Evolutionary conservation across 2,329 filamentous ascomycete genomes (phyloP), one percentile per base, ranked within the genome.

Genomic region (Talaromyces sp.): DNA sequence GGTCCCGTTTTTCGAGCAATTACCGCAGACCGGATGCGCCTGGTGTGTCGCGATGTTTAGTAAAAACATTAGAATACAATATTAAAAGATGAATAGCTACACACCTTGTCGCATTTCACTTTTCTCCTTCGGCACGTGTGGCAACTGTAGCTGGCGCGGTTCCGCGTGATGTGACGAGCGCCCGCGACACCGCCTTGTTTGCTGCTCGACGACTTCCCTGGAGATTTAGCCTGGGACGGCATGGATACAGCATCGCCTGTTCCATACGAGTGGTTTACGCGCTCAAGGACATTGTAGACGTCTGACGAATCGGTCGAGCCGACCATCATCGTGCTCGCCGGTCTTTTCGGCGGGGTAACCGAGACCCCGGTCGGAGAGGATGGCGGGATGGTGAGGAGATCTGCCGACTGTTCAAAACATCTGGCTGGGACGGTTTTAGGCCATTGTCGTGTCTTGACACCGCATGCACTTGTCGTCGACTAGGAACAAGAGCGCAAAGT

Each of bases 121-220:
- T 81, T 81, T 32, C 78, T 73, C 61, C 75, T 69, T 55, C 78
- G 75, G 68, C 78, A 81, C 1, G 72, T 77, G 65, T 79, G 74
- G 62, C 79, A 81, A 64, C 76, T 79, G 64, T 80, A 80, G 65
- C 78, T 80, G 36, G 76, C 72, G 55, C 79, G 75, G 54, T 77
- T 80, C 19, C 79, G 75, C 42, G 78, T 81, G 57, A 81, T 81
- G 60, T 80, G 78, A 57, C 77, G 77, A 49, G 71, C 71, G 39
- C 68, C 64, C 11, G 33, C 44, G 44, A 55, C 11, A 9, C 11
- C 4, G 36, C 19, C 22, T 19, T 62, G 53, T 36, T 54, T 57
- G 36, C 47, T 39, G 30, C 52, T 33, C 17, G 60, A 39, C 39
- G 52, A 47, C 25, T 27, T 33, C 7, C 39, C 22, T 30, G 53